Evolutionary conservation across 176 grass and related monocot species (phyloP).

Genomic region (Rhynchospora pubera): DNA sequence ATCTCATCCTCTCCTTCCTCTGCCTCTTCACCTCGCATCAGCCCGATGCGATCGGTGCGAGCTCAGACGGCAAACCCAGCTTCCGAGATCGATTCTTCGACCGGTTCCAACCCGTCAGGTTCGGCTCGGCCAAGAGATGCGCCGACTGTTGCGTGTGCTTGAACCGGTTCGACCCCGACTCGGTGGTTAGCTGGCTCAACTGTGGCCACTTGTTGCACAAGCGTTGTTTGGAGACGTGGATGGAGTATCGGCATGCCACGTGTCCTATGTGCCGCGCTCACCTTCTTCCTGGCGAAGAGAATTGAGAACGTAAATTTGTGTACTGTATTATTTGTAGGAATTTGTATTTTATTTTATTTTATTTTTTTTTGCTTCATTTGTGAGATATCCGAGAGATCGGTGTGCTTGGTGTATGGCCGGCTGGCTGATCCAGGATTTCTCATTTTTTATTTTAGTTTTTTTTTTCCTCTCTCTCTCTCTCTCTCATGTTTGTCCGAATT

Average conservation of each 20-base stretch:
- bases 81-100: slow-evolving; percentile 32
- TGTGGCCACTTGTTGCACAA: slow-evolving; percentile 84
- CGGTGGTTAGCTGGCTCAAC: slow-evolving; percentile 63
- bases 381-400: slow-evolving; percentile 18
- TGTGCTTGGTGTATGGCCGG: neutral
- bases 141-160: slow-evolving; percentile 67
- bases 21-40: slow-evolving; percentile 25
- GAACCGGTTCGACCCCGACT: slow-evolving; percentile 46
- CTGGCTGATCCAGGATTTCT: slow-evolving; percentile 13
- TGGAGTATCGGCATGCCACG: slow-evolving; percentile 74
- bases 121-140: slow-evolving; percentile 10
- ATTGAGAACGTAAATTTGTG: neutral
- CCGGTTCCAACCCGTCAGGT: slow-evolving; percentile 33
- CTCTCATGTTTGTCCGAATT: neutral
- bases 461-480: neutral
- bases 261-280: slow-evolving; percentile 71
- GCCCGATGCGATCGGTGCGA: neutral
- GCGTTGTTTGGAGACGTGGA: slow-evolving; percentile 71
- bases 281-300: slow-evolving; percentile 30
- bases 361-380: neutral
- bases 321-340: slow-evolving; percentile 19
- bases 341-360: neutral
- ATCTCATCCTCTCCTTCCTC: slow-evolving; percentile 45
- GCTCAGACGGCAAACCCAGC: neutral
- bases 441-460: neutral